A percentile compares a stretch with the other conserved stretches of the same genome.
Conservation (phyloP, 352 stramenopile species). For the Thraustochytrium striatum region DNA sequence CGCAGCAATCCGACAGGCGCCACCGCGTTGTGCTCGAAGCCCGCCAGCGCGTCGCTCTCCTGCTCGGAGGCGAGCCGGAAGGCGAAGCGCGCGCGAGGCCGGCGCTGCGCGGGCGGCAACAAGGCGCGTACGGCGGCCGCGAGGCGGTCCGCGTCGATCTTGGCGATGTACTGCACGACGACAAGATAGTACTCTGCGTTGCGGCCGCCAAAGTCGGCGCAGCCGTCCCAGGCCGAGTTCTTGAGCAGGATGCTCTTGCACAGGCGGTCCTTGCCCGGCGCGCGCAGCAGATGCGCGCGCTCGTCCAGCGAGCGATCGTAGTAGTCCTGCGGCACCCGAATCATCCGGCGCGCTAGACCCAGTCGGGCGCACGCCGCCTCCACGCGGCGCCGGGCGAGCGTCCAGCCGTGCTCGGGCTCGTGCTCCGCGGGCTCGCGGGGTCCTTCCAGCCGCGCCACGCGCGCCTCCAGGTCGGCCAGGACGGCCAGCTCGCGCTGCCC, state of each 20-base stretch:
- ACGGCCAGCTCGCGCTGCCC: too few relatives aligned
- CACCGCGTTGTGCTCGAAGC: constrained; percentile 38
- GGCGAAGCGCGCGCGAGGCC: constrained; percentile 4
- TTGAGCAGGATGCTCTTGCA: constrained; percentile 42
- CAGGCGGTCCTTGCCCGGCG: not conserved
- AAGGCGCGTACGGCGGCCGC: not conserved
- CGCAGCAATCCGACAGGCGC: not conserved
- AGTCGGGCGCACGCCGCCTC: not conserved
- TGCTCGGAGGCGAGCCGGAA: constrained; percentile 5
- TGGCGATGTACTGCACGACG: constrained; percentile 31
- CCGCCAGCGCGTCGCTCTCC: not conserved
- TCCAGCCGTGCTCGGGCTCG: not conserved
- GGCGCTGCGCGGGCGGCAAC: not conserved
- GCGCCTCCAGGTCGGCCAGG: not conserved
- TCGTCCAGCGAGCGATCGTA: constrained; percentile 5
- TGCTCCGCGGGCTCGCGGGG: not conserved
- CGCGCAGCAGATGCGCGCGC: not conserved
- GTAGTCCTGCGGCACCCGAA: constrained; percentile 14
- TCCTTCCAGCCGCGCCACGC: not conserved
- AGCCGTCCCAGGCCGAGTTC: constrained; percentile 26
- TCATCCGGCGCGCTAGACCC: not conserved
- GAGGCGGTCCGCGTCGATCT: constrained; percentile 16
- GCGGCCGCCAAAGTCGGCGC: not conserved
- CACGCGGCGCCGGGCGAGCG: not conserved
- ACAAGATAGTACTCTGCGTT: constrained; percentile 28